Percentiles rank a stretch among this genome's conserved stretches.
These are phyloP conservation scores for Microsporum canis DNA, from an alignment of 2,329 filamentous ascomycete species.

Conservation along the genomic window DNA sequence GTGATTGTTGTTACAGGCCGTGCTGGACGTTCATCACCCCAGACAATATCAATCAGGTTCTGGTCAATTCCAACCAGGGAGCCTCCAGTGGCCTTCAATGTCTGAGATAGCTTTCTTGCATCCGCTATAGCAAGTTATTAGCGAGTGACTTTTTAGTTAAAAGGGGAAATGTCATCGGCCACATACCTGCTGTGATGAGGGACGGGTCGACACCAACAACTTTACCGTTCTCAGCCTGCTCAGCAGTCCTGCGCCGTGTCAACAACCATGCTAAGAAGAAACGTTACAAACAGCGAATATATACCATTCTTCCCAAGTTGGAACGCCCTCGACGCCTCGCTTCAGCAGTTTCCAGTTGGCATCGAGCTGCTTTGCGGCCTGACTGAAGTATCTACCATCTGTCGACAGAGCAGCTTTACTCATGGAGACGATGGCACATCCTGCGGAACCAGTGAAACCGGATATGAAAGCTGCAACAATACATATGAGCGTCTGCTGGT, in stretches of 20 bases:
- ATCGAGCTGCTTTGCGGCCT: constrained; percentile 83
- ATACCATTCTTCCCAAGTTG: constrained; percentile 95
- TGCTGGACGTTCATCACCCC: constrained; percentile 61
- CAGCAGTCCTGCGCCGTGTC: constrained; percentile 45
- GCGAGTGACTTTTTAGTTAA: not conserved
- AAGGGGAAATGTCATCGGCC: not conserved
- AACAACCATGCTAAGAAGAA: constrained; percentile 2
- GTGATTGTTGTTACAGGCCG: constrained; percentile 66
- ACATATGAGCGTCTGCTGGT: not conserved
- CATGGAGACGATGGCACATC: constrained; percentile 76
- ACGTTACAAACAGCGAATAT: constrained; percentile 9
- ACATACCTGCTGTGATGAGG: constrained; percentile 58
- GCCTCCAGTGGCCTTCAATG: constrained; percentile 73
- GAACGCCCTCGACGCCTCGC: constrained; percentile 84
- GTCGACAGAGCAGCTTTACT: constrained; percentile 85
- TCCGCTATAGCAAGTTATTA: constrained; percentile 35
- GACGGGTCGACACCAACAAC: constrained; percentile 83
- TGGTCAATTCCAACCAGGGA: constrained; percentile 62
- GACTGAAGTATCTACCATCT: constrained; percentile 96
- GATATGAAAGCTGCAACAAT: constrained; percentile 59
- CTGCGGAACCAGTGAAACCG: constrained; percentile 89
- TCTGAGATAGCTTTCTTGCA: constrained; percentile 66
- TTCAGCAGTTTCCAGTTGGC: constrained; percentile 84
- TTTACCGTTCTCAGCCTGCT: constrained; percentile 77
- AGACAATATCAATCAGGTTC: constrained; percentile 87